phyloP scores from a whole-genome alignment of 2,329 filamentous ascomycete genomes.

The Graphium sp. region DNA sequence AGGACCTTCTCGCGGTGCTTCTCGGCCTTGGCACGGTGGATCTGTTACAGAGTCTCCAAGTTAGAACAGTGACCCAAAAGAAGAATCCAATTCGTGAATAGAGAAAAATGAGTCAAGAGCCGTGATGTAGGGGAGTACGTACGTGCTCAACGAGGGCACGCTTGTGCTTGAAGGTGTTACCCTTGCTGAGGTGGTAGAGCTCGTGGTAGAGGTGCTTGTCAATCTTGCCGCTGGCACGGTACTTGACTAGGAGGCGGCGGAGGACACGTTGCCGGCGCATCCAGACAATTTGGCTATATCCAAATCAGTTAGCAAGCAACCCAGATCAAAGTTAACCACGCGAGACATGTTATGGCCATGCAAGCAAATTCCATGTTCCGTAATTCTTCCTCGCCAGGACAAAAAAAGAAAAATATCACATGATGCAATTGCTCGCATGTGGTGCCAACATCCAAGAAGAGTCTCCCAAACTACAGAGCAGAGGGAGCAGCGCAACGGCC shows the following conservation, averaged over 20 bases:
- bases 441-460: too few species aligned
- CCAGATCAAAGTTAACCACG: too few species aligned
- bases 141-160: conserved; percentile 99
- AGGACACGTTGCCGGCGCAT: conserved; percentile 99
- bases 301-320: too few species aligned
- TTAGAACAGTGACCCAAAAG: not conserved
- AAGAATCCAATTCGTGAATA: too few species aligned
- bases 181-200: conserved; percentile 99
- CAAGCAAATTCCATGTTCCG: too few species aligned
- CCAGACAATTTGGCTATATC: conserved; percentile 89
- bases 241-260: conserved; percentile 97
- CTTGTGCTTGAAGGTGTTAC: conserved; percentile 99
- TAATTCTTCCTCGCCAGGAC: too few species aligned
- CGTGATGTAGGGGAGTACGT: conserved; percentile 30
- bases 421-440: too few species aligned
- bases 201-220: conserved; percentile 99
- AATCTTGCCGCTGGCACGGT: conserved; percentile 99
- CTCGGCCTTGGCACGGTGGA: conserved; percentile 99
- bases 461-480: too few species aligned
- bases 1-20: conserved; percentile 88
- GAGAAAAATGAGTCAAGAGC: not conserved
- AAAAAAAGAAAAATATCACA: too few species aligned
- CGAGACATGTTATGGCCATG: too few species aligned
- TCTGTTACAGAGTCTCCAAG: conserved; percentile 41
- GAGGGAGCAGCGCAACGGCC: too few species aligned